Evolutionary conservation across 352 stramenopile species (phyloP).

Genomic region (Phytophthora quininea): DNA sequence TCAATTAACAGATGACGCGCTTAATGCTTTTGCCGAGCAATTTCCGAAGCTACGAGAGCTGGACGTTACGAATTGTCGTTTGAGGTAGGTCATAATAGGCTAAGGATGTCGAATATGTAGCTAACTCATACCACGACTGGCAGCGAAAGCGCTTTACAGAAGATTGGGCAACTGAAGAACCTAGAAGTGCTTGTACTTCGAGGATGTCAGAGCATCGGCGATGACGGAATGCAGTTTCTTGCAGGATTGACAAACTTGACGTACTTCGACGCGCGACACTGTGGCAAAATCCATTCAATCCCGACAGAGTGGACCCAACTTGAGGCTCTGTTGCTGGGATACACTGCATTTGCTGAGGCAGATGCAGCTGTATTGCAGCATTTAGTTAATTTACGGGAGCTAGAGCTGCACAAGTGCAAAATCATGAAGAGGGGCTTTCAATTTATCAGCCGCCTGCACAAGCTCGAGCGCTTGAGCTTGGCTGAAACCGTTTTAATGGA

Average conservation of each 20-base stretch:
- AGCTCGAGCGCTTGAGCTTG: constrained; percentile 63
- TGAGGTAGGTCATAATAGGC: constrained; percentile 36
- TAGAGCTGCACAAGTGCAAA: constrained; percentile 70
- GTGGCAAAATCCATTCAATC: constrained; percentile 57
- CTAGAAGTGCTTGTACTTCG: constrained; percentile 55
- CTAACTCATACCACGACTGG: background rate
- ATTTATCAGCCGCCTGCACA: constrained; percentile 63
- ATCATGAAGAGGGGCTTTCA: constrained; percentile 78
- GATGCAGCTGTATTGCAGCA: constrained; percentile 63
- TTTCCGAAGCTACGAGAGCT: constrained; percentile 52
- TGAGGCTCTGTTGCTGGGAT: constrained; percentile 58
- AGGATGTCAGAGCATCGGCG: constrained; percentile 43
- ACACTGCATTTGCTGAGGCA: constrained; percentile 67
- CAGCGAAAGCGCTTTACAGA: constrained; percentile 38
- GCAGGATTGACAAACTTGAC: constrained; percentile 39
- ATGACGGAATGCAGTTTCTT: constrained; percentile 43
- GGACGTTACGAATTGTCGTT: constrained; percentile 59
- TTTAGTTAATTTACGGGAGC: constrained; percentile 56
- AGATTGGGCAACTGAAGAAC: constrained; percentile 40
- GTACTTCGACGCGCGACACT: constrained; percentile 79
- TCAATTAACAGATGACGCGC: constrained; percentile 56
- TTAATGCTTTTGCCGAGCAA: constrained; percentile 43
- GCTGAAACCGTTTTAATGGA: constrained; percentile 70
- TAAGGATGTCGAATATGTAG: background rate
- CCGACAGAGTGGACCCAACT: constrained; percentile 60